phyloP scores from a whole-genome alignment of 805 yeast species.

The Torulaspora quercuum region DNA sequence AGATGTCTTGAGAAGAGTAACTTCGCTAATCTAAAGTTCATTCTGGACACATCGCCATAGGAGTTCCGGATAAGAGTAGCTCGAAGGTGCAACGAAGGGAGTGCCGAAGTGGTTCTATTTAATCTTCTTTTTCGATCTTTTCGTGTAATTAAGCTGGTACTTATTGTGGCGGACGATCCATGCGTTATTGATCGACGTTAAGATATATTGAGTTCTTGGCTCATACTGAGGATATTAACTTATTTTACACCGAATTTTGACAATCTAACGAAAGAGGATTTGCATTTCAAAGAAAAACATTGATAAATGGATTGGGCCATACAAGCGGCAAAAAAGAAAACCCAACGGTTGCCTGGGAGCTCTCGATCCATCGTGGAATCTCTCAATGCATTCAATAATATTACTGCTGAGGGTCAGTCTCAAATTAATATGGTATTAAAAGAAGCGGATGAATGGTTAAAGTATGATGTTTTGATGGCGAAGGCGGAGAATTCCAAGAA shows the following conservation, averaged over 20 bases:
- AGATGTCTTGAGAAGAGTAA: no score
- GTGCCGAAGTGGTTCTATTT: no score
- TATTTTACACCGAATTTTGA: neutral
- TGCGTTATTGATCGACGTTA: neutral
- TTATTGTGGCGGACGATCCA: neutral
- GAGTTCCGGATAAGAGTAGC: no score
- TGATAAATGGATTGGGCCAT: constrained; percentile 34
- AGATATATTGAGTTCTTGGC: neutral
- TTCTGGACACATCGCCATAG: no score
- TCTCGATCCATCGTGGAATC: constrained; percentile 35
- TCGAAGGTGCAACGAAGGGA: no score
- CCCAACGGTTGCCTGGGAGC: constrained; percentile 29
- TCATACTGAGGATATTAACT: neutral
- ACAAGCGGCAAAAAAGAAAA: constrained; percentile 30
- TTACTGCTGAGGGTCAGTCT: constrained; percentile 23
- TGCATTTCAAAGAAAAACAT: no score
- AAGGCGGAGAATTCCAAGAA: constrained; percentile 1
- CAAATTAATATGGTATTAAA: constrained; percentile 19
- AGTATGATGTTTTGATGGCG: constrained; percentile 9
- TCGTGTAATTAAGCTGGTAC: no score
- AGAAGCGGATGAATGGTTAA: constrained; percentile 27
- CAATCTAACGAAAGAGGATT: no score
- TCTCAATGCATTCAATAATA: constrained; percentile 28
- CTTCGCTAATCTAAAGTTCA: no score
- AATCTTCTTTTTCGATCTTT: no score